Base-by-base conservation (phyloP, 2,329 filamentous ascomycete genomes). In the Cladophialophora bantiana region DNA sequence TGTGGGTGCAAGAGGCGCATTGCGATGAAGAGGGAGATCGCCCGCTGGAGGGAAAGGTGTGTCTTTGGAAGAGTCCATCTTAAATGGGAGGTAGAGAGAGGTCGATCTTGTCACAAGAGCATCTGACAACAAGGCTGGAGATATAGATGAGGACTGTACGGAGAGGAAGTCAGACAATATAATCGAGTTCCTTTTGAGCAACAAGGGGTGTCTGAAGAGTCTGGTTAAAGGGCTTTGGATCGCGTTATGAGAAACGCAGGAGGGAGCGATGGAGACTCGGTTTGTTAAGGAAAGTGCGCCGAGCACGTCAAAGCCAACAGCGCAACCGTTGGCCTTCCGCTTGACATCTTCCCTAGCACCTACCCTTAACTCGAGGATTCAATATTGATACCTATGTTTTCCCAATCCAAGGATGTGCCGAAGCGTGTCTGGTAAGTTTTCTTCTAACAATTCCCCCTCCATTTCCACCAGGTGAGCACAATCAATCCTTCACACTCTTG, bases 1-100 rank as follows among this genome's bases (percentile, higher is more conserved):
- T 15, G 93, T 96, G 15, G 95, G 94, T 20, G 94, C 93, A 64
- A 89, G 85, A 12, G 83, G 77, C 67, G 76, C 70, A 72, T 70
- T 73, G 26, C 67, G 67, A 50, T 73, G 72, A 5, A 71, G 62
- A 50, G 66, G 68, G 6, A 68, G 59, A 6, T 73, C 70, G 35
- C 52, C 55, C n/a, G 67, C 60, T n/a, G 71, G 69, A 36, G 70
- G 62, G 32, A 73, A 71, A n/a, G 66, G 59, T n/a, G 68, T 61
- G 18, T 69, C 67, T 66, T 72, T 71, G 32, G 68, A 59, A 18
- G 68, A 57, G 31, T 73, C 71, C 71, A 73, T 73, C 13, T 48
- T 63, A 56, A 20, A 50, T 9, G 32, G 9, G 34, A 18, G 31
- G n/a, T 9, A 42, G 20, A 32, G 53, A 55, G 18, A 12, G 4